phyloP scores from a whole-genome alignment of 306 rosid genomes.

The Inga oerstediana region DNA sequence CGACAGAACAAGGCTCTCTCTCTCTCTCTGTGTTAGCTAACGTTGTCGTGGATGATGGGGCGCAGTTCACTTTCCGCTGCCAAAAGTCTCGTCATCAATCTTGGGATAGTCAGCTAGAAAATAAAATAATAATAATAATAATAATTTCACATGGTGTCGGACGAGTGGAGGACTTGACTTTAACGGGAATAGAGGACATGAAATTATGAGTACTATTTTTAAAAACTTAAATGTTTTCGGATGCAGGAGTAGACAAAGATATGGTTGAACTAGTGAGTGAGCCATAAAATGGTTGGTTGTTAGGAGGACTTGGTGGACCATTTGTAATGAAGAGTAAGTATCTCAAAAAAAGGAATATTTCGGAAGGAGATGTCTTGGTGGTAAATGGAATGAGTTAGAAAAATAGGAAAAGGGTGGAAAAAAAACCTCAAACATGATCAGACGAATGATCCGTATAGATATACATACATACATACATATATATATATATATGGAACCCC shows the following conservation, averaged over 20 bases:
- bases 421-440: background rate
- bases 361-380: constrained; percentile 20
- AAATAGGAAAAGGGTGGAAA: constrained; percentile 1
- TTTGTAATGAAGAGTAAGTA: constrained; percentile 30
- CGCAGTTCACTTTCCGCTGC: background rate
- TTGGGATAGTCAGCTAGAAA: background rate
- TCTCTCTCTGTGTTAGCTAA: background rate
- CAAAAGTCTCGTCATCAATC: constrained; percentile 11
- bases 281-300: constrained; percentile 52
- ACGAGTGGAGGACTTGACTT: background rate
- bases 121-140: background rate
- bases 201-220: background rate
- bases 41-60: background rate
- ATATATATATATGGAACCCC: constrained; percentile 37
- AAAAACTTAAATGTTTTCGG: constrained; percentile 14
- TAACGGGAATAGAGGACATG: background rate
- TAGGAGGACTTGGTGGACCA: constrained; percentile 43
- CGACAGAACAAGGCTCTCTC: background rate
- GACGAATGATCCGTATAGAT: constrained; percentile 24
- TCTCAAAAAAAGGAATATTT: constrained; percentile 31
- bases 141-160: background rate
- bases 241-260: constrained; percentile 45
- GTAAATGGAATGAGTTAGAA: background rate
- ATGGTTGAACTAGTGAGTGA: constrained; percentile 42
- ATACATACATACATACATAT: background rate